A percentile compares a stretch with the other conserved stretches of the same genome.
These are phyloP conservation scores for Zygosaccharomyces bailii DNA, from an alignment of 805 yeast genomes.

Conservation along the genomic window DNA sequence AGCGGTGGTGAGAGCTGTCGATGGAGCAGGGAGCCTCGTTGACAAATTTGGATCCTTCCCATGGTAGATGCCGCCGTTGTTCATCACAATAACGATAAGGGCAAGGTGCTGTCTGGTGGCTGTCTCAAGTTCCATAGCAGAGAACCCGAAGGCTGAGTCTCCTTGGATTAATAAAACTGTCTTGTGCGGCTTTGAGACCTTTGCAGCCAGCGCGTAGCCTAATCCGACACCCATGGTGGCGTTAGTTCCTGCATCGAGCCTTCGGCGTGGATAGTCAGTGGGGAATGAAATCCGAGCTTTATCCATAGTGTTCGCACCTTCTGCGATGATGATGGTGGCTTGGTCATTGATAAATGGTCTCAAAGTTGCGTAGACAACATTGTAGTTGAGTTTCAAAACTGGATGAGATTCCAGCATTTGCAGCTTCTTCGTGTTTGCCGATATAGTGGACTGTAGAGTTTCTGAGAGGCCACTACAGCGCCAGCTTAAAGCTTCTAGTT, in stretches of 20 bases:
- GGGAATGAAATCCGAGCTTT: slow-evolving; percentile 61
- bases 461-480: slow-evolving; percentile 14
- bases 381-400: slow-evolving; percentile 41
- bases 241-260: slow-evolving; percentile 71
- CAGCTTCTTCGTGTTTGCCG: slow-evolving; percentile 25
- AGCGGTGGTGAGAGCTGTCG: slow-evolving; percentile 56
- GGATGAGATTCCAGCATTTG: slow-evolving; percentile 33
- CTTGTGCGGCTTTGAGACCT: slow-evolving; percentile 42
- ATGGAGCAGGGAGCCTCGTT: slow-evolving; percentile 40
- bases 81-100: slow-evolving; percentile 60
- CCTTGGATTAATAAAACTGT: slow-evolving; percentile 62
- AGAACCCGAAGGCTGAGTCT: slow-evolving; percentile 75
- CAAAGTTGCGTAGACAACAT: slow-evolving; percentile 50
- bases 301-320: slow-evolving; percentile 81
- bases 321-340: slow-evolving; percentile 48
- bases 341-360: slow-evolving; percentile 40
- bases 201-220: slow-evolving; percentile 67
- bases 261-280: slow-evolving; percentile 46
- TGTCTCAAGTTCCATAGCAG: slow-evolving; percentile 71
- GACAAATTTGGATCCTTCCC: slow-evolving; percentile 44
- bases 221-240: slow-evolving; percentile 77
- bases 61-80: slow-evolving; percentile 70
- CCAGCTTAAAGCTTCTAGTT: slow-evolving; percentile 20
- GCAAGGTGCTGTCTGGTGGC: slow-evolving; percentile 54
- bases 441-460: slow-evolving; percentile 16